Base-by-base conservation (phyloP, 2,329 filamentous ascomycete species). In the Exophiala dermatitidis region DNA sequence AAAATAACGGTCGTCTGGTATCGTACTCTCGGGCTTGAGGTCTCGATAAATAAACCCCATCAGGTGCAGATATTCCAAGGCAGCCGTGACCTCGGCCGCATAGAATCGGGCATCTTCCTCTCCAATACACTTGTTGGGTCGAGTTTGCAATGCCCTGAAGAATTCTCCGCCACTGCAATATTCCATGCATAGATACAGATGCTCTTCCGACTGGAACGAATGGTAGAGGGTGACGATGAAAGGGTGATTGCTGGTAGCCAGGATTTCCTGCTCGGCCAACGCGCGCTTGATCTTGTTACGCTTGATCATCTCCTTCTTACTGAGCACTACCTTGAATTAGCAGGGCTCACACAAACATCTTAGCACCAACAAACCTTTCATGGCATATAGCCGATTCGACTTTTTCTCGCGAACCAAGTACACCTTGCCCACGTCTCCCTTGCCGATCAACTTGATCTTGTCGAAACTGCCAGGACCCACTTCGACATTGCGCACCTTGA, bases 251-350 rank as follows among this genome's bases (percentile, higher is more conserved):
- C 91, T 97, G 40, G 93, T 98, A 5, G 93, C 93, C 50, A 98
- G 77, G 61, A 98, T 98, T 71, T 98, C 93, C 69, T 97, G 93
- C 73, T 98, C 93, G 36, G 93, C 93, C 63, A 98, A 78, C 9
- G 93, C 93, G 67, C 93, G 84, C 80, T 98, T 98, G 75, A 98
- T 98, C 80, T 98, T 98, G 78, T 98, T 98, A 54, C 93, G 86
- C 77, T 98, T 98, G 72, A 98, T 98, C 93, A 98, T 98, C 72
- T 98, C 93, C 77, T 97, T 96, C 74, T 98, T 98, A 79, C 90
- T 97, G 71, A 98, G 70, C 4, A 98, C 93, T 97, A 67, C 10
- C 44, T 49, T 48, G 48, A 50, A 69, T 79, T 64, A 78, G 72
- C 64, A 26, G 12, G n/a, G 38, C 28, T 48, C 28, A 4, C 9